Evolutionary conservation across 257 asterid species (phyloP), one percentile per base, ranked within the genome.

Genomic region (Plantago major): DNA sequence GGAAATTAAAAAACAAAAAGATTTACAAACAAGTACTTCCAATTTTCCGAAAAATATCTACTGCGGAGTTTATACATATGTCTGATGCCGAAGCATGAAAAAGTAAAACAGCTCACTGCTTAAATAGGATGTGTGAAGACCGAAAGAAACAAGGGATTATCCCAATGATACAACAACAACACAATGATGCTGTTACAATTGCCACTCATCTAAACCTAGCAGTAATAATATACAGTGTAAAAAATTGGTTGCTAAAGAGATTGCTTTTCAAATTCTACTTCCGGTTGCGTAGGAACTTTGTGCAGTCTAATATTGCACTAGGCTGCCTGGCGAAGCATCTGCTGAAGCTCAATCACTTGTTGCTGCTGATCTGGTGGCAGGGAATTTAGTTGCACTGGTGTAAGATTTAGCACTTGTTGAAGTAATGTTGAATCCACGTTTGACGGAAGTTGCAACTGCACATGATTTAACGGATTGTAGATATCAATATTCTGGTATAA

Each of bases 331-430:
- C 94, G 81, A 64, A 88, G 95, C 95, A 81, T 81, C 85, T 82
- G 82, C 78, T 90, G 98, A 53, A 90, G 95, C 73, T 85, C 95
- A 76, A 84, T 78, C 40, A 90, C 91, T 76, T 88, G 87, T 71
- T 79, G 91, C 53, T 76, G 95, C 82, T 90, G 96, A 61, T 90
- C 98, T n/a, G 89, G 83, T 14, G 98, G 88, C 64, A 90, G 74
- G 44, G 88, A 78, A 67, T 80, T 80, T 72, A 90, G 71, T 75
- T 83, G 95, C 69, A 88, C 96, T 0, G 94, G 89, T 7, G 96
- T 85, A 37, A 90, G 82, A 66, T 70, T 82, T 74, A 90, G 62
- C 72, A 90, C 81, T 75, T 90, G 98, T 68, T 90, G 87, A 58
- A 90, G 83, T 64, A 90, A 65, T 10, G 84, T 63, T 19, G 94